Evolutionary conservation across 225 moss, liverwort and hornwort genomes (phyloP).

Genomic region (Climacium dendroides): DNA sequence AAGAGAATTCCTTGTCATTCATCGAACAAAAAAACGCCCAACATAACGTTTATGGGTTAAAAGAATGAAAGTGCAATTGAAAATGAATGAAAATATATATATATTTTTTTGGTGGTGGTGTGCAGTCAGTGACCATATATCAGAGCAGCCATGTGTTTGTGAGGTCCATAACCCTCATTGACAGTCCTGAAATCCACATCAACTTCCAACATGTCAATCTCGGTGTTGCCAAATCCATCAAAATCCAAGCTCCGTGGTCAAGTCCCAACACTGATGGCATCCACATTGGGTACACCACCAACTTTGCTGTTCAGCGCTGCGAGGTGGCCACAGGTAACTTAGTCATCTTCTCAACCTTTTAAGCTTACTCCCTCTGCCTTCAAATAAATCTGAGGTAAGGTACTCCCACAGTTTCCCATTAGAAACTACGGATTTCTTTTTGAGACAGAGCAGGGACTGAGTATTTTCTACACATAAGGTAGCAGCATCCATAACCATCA

Average conservation of each 20-base stretch:
- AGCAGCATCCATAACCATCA: too few species aligned
- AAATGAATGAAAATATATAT: neutral
- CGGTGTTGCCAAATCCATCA: neutral
- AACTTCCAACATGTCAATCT: neutral
- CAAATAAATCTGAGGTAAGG: too few species aligned
- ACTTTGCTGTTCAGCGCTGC: slow-evolving; percentile 5
- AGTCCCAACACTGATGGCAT: slow-evolving; percentile 47
- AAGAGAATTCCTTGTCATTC: too few species aligned
- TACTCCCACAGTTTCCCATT: too few species aligned
- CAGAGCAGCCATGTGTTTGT: slow-evolving; percentile 6
- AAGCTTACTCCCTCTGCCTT: too few species aligned
- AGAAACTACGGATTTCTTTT: too few species aligned
- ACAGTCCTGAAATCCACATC: slow-evolving; percentile 31
- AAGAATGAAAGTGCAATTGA: too few species aligned
- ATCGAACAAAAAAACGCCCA: too few species aligned
- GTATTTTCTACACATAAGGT: neutral
- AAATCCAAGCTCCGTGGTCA: neutral
- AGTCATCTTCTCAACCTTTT: neutral
- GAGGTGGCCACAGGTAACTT: slow-evolving; percentile 21
- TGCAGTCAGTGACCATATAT: slow-evolving; percentile 2
- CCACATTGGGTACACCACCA: neutral
- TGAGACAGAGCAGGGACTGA: too few species aligned
- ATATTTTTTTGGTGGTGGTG: too few species aligned
- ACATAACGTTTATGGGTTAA: too few species aligned
- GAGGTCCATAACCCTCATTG: neutral